phyloP scores from a whole-genome alignment of 2,329 filamentous ascomycete species.

The Colletotrichum cordylinicola region DNA sequence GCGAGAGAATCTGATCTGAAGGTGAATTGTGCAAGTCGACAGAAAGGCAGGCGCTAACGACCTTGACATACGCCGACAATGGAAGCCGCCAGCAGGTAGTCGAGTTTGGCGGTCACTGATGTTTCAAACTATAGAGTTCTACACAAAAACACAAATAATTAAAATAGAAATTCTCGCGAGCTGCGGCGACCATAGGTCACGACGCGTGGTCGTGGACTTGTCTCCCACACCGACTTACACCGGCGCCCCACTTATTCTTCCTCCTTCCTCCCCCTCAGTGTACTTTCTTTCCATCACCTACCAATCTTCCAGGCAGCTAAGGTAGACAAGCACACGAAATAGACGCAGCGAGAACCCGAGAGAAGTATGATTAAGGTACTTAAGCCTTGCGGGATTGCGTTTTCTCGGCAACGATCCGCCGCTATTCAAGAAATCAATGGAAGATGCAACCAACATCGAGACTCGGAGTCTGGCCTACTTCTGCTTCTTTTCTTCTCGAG shows the following conservation, averaged over 20 bases:
- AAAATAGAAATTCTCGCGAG: background rate
- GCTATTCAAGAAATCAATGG: too few relatives aligned
- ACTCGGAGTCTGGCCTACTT: too few relatives aligned
- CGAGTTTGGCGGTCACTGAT: background rate
- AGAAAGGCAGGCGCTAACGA: background rate
- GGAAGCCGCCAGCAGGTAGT: background rate
- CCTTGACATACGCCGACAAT: background rate
- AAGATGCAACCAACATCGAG: too few relatives aligned
- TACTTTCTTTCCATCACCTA: too few relatives aligned
- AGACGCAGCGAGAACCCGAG: too few relatives aligned
- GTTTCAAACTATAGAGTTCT: background rate
- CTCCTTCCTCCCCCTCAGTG: background rate
- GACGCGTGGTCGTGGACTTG: background rate
- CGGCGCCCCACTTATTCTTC: background rate
- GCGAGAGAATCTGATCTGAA: background rate
- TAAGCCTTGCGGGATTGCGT: too few relatives aligned
- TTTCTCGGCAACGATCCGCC: too few relatives aligned
- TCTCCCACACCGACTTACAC: background rate
- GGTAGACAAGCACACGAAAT: too few relatives aligned
- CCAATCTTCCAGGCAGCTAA: too few relatives aligned
- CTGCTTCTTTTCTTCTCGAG: too few relatives aligned
- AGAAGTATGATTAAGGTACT: too few relatives aligned
- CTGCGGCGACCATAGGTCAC: background rate
- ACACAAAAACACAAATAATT: background rate
- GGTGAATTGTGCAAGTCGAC: background rate